Percentiles rank a stretch among this genome's conserved stretches.
Conservation (phyloP, 805 yeast species). For the Saccharomyces jurei region DNA sequence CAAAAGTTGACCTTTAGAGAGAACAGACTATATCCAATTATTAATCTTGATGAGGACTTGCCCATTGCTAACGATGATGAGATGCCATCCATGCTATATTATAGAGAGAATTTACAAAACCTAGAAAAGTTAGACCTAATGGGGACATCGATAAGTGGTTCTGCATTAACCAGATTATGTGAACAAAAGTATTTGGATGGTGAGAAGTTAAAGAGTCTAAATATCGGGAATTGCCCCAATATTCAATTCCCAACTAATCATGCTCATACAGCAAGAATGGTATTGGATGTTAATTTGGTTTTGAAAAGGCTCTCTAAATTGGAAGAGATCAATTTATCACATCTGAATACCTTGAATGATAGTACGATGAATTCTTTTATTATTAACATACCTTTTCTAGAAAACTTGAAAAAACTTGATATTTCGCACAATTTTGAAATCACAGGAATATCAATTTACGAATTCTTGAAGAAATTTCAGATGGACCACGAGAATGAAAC, state of each 20-base stretch:
- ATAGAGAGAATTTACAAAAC: constrained; percentile 11
- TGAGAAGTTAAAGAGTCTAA: constrained; percentile 10
- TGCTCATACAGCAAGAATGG: constrained; percentile 2
- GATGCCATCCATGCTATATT: background rate
- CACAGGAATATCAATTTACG: constrained; percentile 26
- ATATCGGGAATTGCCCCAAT: constrained; percentile 26
- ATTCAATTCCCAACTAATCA: constrained; percentile 7
- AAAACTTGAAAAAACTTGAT: constrained; percentile 18
- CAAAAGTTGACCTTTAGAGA: constrained; percentile 26
- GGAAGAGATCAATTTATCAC: constrained; percentile 20
- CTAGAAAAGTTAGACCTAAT: constrained; percentile 20
- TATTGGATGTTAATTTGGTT: background rate
- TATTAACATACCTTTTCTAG: constrained; percentile 8
- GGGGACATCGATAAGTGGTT: constrained; percentile 26
- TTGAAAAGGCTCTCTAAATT: constrained; percentile 8
- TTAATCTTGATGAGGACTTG: constrained; percentile 12
- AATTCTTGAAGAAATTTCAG: constrained; percentile 16
- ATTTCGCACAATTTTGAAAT: constrained; percentile 26
- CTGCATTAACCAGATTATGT: constrained; percentile 14
- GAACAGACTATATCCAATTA: constrained; percentile 5
- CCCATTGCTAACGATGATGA: background rate
- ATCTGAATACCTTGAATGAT: constrained; percentile 20
- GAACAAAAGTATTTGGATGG: constrained; percentile 5
- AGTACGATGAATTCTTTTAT: constrained; percentile 11
- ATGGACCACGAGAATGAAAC: constrained; percentile 4